Percentiles rank a stretch among this genome's conserved stretches.
These are phyloP conservation scores for Boletus rubroflammeus DNA, from an alignment of 768 basidiomycete species.

Conservation along the genomic window DNA sequence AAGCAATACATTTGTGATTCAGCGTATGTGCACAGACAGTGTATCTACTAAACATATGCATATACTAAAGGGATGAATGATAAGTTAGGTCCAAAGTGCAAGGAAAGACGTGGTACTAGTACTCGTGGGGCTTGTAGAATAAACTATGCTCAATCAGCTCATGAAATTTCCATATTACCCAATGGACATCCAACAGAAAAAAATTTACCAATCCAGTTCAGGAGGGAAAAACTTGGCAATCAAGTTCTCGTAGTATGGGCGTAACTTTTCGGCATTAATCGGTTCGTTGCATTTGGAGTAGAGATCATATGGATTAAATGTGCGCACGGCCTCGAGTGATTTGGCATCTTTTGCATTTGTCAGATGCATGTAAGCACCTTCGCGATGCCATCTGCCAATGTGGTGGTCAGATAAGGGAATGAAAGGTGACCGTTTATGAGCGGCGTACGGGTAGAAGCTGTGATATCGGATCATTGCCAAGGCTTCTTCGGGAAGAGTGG, in stretches of 20 bases:
- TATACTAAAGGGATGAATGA: constrained; percentile 4
- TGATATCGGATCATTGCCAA: constrained; percentile 93
- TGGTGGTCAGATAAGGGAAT: background rate
- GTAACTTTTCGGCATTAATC: constrained; percentile 56
- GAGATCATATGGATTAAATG: constrained; percentile 93
- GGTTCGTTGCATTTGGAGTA: constrained; percentile 85
- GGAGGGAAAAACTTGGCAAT: constrained; percentile 86
- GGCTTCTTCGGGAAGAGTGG: constrained; percentile 72
- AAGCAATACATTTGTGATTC: background rate
- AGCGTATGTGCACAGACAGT: background rate
- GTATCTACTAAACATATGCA: constrained; percentile 2
- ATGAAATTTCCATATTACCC: background rate
- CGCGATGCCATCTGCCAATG: constrained; percentile 71
- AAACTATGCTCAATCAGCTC: constrained; percentile 1
- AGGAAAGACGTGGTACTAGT: background rate
- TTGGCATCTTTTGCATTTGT: constrained; percentile 65
- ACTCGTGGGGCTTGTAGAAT: background rate
- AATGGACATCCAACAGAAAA: background rate
- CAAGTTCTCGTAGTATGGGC: constrained; percentile 79
- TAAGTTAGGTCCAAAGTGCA: constrained; percentile 16
- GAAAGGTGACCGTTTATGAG: background rate
- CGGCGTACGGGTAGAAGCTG: constrained; percentile 79
- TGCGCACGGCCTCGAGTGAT: constrained; percentile 68
- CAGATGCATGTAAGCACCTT: constrained; percentile 78
- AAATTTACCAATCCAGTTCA: constrained; percentile 69